A percentile compares a stretch with the other conserved stretches of the same genome.
These are phyloP conservation scores for Leucocoprinus birnbaumii DNA, from an alignment of 768 basidiomycete species.

Conservation along the genomic window DNA sequence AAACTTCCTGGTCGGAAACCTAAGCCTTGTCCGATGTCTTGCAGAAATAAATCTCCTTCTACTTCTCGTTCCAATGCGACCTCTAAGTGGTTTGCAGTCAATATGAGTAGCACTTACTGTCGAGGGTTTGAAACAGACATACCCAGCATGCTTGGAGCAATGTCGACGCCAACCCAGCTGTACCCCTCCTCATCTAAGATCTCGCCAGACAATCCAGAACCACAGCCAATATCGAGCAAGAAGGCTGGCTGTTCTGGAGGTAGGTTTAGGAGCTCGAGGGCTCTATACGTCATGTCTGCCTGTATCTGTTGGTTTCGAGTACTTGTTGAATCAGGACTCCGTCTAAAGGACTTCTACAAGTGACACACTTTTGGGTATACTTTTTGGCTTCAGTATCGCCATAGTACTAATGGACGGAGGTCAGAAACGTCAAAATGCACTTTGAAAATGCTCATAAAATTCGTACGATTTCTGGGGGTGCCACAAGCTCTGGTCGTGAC, in stretches of 20 bases:
- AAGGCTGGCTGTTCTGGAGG: constrained; percentile 79
- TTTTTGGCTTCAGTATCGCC: constrained; percentile 94
- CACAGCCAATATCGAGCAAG: constrained; percentile 94
- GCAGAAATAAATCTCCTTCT: constrained; percentile 93
- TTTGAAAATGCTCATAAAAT: neutral
- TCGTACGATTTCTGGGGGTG: constrained; percentile 88
- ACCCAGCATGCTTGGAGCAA: constrained; percentile 98
- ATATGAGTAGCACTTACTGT: neutral
- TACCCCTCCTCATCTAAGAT: constrained; percentile 95
- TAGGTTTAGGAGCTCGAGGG: constrained; percentile 85
- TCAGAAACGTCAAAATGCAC: constrained; percentile 6
- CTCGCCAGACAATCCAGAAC: constrained; percentile 95
- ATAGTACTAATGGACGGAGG: constrained; percentile 96
- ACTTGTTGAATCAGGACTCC: constrained; percentile 37
- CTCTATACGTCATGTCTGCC: constrained; percentile 95
- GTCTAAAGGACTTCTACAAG: neutral
- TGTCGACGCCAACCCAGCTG: constrained; percentile 90
- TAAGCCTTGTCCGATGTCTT: constrained; percentile 98
- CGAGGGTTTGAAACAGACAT: constrained; percentile 21
- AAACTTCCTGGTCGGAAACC: constrained; percentile 96
- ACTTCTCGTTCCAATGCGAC: constrained; percentile 94
- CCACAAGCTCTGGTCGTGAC: constrained; percentile 86
- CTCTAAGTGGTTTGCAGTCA: constrained; percentile 47
- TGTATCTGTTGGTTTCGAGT: constrained; percentile 96
- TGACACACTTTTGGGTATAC: constrained; percentile 87